Conservation (phyloP, 306 rosid species). For the Luffa acutangula region DNA sequence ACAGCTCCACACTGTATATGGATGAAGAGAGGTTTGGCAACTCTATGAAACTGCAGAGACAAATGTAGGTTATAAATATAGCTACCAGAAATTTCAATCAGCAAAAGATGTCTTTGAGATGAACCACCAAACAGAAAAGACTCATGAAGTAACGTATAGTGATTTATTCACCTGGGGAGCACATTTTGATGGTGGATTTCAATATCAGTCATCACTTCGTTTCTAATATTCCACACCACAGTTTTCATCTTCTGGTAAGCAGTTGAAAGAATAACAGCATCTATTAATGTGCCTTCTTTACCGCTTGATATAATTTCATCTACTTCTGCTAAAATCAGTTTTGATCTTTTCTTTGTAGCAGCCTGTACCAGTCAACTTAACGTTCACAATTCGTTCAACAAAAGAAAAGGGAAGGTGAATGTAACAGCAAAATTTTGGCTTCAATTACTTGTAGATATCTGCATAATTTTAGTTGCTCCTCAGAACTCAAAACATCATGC, state of each 20-base stretch:
- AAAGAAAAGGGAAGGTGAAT: background rate
- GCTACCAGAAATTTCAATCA: background rate
- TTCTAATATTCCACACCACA: conserved; percentile 52
- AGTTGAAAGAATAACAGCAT: conserved; percentile 38
- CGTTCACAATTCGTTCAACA: background rate
- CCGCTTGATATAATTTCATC: conserved; percentile 67
- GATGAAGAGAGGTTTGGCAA: conserved; percentile 86
- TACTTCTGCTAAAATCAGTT: conserved; percentile 65
- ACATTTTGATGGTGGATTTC: conserved; percentile 80
- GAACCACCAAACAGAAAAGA: background rate
- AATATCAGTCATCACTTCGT: conserved; percentile 73
- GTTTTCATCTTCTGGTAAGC: conserved; percentile 86
- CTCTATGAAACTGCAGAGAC: conserved; percentile 67
- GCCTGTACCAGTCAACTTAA: conserved; percentile 42
- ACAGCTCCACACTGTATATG: conserved; percentile 81
- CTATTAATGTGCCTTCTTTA: conserved; percentile 55
- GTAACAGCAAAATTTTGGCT: background rate
- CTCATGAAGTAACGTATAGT: background rate
- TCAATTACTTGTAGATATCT: conserved; percentile 76
- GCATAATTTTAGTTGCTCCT: conserved; percentile 76
- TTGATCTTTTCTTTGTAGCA: conserved; percentile 81
- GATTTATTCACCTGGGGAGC: conserved; percentile 57
- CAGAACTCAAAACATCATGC: conserved; percentile 79
- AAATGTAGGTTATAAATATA: background rate
- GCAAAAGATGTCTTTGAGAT: background rate